Evolutionary conservation across 805 yeast species (phyloP).

Genomic region (Kazachstania africana): DNA sequence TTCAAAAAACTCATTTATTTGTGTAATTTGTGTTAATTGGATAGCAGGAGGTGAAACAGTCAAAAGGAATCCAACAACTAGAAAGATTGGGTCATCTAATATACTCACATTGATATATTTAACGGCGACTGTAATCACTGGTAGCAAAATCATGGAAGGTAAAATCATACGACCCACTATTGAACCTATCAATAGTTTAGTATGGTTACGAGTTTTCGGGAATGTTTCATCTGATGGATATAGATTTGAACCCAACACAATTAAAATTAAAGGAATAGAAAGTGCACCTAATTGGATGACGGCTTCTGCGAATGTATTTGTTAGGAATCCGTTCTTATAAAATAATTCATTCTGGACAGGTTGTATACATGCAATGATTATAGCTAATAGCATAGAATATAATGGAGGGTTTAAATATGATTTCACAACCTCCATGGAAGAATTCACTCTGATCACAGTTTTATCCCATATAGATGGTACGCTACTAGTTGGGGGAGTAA

Average conservation of each 20-base stretch:
- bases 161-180: slow-evolving; percentile 67
- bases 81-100: slow-evolving; percentile 69
- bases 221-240: slow-evolving; percentile 60
- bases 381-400: slow-evolving; percentile 61
- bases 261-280: slow-evolving; percentile 64
- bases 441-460: slow-evolving; percentile 4
- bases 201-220: slow-evolving; percentile 50
- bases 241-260: slow-evolving; percentile 69
- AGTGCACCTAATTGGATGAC: slow-evolving; percentile 59
- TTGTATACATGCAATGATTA: slow-evolving; percentile 59
- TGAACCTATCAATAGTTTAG: slow-evolving; percentile 55
- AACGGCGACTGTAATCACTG: slow-evolving; percentile 52
- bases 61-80: slow-evolving; percentile 62
- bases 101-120: slow-evolving; percentile 55
- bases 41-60: slow-evolving; percentile 79
- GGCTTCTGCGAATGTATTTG: slow-evolving; percentile 53
- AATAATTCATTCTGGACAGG: slow-evolving; percentile 45
- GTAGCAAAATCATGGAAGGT: slow-evolving; percentile 57
- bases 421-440: slow-evolving; percentile 19
- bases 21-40: slow-evolving; percentile 72
- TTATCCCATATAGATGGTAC: slow-evolving; percentile 9
- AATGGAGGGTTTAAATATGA: slow-evolving; percentile 70
- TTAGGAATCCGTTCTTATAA: slow-evolving; percentile 46
- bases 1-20: slow-evolving; percentile 61
- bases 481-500: not conserved